Percentiles rank a stretch among this genome's conserved stretches.
These are phyloP conservation scores for Brassica incana DNA, from an alignment of 345 rosid genomes.

Conservation along the genomic window DNA sequence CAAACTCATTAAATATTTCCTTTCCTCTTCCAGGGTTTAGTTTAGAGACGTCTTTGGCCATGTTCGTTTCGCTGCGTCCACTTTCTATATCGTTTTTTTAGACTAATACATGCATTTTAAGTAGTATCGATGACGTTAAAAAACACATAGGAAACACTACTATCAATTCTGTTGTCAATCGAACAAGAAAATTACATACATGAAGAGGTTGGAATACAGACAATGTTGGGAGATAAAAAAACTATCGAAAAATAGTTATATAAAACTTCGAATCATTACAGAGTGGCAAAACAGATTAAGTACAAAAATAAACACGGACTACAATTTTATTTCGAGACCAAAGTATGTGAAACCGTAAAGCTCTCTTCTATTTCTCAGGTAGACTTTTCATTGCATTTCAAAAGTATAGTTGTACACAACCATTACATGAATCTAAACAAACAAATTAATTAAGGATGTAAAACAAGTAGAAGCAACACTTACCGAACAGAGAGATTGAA, in stretches of 20 bases:
- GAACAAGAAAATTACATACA: conserved; percentile 10
- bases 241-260: conserved; percentile 1
- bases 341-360: no score
- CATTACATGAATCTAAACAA: background rate
- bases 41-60: conserved; percentile 5
- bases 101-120: conserved; percentile 26
- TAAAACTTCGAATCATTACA: background rate
- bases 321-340: background rate
- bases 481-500: background rate
- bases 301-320: conserved; percentile 19
- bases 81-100: background rate
- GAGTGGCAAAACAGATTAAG: conserved; percentile 17
- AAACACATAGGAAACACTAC: background rate
- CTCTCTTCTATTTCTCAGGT: no score
- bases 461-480: background rate
- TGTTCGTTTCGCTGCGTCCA: background rate
- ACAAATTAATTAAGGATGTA: background rate
- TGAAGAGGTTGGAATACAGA: background rate
- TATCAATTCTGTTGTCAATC: background rate
- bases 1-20: conserved; percentile 12
- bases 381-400: no score
- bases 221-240: background rate
- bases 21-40: background rate
- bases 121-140: background rate
- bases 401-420: no score